Evolutionary conservation across 75 land plant genomes (phyloP), one percentile per base, ranked within the genome.

Genomic region (Selaginella moellendorffii): DNA sequence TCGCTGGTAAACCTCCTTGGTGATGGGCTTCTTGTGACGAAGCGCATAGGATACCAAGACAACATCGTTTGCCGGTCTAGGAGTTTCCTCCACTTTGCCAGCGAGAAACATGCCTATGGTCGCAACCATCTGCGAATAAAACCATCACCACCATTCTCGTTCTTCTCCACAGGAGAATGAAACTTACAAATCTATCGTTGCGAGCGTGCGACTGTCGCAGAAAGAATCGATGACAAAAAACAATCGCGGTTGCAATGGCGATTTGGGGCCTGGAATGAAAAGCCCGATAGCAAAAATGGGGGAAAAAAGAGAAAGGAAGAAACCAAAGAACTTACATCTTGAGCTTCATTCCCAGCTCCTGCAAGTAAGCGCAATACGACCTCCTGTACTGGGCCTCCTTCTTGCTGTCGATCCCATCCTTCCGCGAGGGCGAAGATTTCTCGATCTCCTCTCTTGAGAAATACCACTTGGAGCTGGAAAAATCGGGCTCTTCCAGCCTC

Each of bases 171-270:
- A 63, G n/a, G 17, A 25, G 24, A 53, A 17, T 28, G 27, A 24
- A 25, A 75, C 73, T 78, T 62, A 78, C 78, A 53, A 24, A 53
- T 76, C 73, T 76, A 72, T 87, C 85, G 78, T 87, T 87, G 73
- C 80, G 85, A 26, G 78, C 71, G 73, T 80, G 92, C 27, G 92
- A 87, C 62, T 85, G 89, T 10, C 85, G 77, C 30, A 76, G 76
- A 65, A 82, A 87, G 71, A 87, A 87, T 14, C 89, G 88, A 29
- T 87, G 92, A 64, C 92, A 80, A 60, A 87, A 78, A 25, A 85
- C 70, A 59, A 87, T 85, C 18, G 85, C 82, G 31, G 90, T 85
- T 58, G 92, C 92, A 64, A 85, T 87, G 54, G 83, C 76, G 24
- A 85, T 81, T 66, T 87, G 89, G 21, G 89, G 89, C 72, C 89